Evolutionary conservation across 768 basidiomycete genomes (phyloP).

Genomic region (Leccinum pellstonianum): DNA sequence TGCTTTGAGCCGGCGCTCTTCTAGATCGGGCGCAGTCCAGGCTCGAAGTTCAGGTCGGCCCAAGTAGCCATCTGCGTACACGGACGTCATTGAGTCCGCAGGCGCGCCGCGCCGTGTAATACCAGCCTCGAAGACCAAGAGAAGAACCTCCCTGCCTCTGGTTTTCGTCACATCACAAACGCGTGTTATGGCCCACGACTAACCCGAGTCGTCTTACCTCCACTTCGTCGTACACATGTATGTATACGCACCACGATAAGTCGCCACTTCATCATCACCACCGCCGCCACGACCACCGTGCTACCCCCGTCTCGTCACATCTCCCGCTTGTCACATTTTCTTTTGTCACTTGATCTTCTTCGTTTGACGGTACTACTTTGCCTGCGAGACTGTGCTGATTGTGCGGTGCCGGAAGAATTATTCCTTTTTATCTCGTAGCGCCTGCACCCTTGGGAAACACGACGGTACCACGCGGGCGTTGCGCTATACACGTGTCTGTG

Average conservation of each 20-base stretch:
- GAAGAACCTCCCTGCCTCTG: neutral
- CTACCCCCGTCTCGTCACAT: slow-evolving; percentile 3
- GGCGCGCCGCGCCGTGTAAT: neutral
- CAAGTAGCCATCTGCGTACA: neutral
- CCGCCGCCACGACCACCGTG: slow-evolving; percentile 1
- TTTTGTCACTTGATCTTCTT: neutral
- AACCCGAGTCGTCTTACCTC: neutral
- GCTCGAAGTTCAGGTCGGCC: neutral
- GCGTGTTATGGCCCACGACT: neutral
- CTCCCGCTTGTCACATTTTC: neutral
- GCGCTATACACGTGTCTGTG: slow-evolving; percentile 4
- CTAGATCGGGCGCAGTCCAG: neutral
- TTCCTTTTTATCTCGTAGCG: neutral
- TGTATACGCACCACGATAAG: neutral
- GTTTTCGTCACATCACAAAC: neutral
- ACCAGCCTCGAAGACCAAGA: neutral
- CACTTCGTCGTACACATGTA: neutral
- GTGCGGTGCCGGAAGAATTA: slow-evolving; percentile 4
- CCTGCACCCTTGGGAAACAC: neutral
- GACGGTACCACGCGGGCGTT: neutral
- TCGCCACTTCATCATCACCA: neutral
- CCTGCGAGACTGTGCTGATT: neutral
- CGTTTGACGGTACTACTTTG: neutral
- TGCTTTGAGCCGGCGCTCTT: too few species aligned
- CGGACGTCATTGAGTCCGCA: neutral